Evolutionary conservation across 2,329 filamentous ascomycete genomes (phyloP), one percentile per base, ranked within the genome.

Genomic region (Sclerotinia minor): DNA sequence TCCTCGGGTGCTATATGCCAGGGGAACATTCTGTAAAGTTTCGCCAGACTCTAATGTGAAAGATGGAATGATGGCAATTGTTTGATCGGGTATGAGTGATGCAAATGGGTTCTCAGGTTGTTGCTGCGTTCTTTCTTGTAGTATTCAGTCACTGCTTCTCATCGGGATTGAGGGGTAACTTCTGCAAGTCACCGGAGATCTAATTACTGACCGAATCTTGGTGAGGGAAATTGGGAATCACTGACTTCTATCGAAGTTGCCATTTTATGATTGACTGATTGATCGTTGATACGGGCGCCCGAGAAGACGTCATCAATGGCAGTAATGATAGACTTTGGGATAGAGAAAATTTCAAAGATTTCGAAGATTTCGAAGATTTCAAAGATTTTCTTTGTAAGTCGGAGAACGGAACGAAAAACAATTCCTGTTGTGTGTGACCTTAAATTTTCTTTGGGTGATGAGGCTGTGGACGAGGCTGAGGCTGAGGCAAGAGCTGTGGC

Each of bases 1-100:
- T 71, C 88, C 88, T 59, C 86, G 81, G 29, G 85, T 88, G 57
- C 87, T 90, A 77, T 89, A 90, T 53, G 88, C 88, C 64, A 91
- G 82, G 1, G 88, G 88, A 21, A 89, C 83, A 86, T 98, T 95
- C 73, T 85, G 81, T 26, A 99, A 84, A 0, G 86, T 90, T 32
- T 91, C 92, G 60, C 95, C 95, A 2, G 94, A 98, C 79, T 99
- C 95, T 72, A 99, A 90, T 11, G 90, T 93, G 79, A 97, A 97
- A 35, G 89, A 89, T 2, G 95, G 94, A 67, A 99, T 87, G 69
- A 95, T 87, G 68, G 91, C 92, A 76, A 96, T 90, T 65, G 90
- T 85, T 80, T 98, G 95, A 75, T 97, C 90, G 64, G 92, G 89
- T 64, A 99, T 96, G 76, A 98, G 84, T 71, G 84, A 81, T 69